Evolutionary conservation across 1,284 basidiomycete genomes (phyloP).

Genomic region (Naganishia liquefaciens): DNA sequence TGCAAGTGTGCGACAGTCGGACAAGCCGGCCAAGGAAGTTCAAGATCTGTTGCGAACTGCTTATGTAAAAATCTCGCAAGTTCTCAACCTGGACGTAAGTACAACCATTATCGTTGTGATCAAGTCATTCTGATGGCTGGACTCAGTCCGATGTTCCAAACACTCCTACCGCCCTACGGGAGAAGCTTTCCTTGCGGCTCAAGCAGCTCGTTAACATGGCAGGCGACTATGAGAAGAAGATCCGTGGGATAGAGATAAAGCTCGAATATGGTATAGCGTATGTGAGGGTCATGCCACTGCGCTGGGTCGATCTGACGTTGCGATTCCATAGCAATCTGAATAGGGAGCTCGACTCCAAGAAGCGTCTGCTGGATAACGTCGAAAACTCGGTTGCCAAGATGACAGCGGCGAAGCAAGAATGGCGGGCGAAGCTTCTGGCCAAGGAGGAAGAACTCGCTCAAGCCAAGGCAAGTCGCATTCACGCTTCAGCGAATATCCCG

Average conservation of each 20-base stretch:
- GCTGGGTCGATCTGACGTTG: too few relatives aligned
- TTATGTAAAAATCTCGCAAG: slow-evolving; percentile 93
- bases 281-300: slow-evolving; percentile 36
- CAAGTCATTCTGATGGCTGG: background rate
- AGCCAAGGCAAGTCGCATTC: slow-evolving; percentile 62
- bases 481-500: background rate
- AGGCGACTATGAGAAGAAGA: slow-evolving; percentile 82
- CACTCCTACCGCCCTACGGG: slow-evolving; percentile 58
- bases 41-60: slow-evolving; percentile 88
- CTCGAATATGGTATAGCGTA: slow-evolving; percentile 52
- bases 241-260: slow-evolving; percentile 71
- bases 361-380: slow-evolving; percentile 92
- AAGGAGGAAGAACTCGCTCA: slow-evolving; percentile 90
- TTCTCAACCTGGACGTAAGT: slow-evolving; percentile 82
- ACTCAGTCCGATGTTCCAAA: slow-evolving; percentile 40
- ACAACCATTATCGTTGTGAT: background rate
- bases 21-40: slow-evolving; percentile 80
- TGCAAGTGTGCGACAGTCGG: slow-evolving; percentile 72
- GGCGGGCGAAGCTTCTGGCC: slow-evolving; percentile 76
- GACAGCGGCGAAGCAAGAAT: slow-evolving; percentile 77
- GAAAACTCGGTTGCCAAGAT: slow-evolving; percentile 82
- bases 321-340: slow-evolving; percentile 64
- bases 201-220: slow-evolving; percentile 80
- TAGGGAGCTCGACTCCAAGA: slow-evolving; percentile 81
- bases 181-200: slow-evolving; percentile 78